Percentiles rank a stretch among this genome's conserved stretches.
Conservation (phyloP, 2,329 filamentous ascomycete genomes). For the Trichoderma sp. region DNA sequence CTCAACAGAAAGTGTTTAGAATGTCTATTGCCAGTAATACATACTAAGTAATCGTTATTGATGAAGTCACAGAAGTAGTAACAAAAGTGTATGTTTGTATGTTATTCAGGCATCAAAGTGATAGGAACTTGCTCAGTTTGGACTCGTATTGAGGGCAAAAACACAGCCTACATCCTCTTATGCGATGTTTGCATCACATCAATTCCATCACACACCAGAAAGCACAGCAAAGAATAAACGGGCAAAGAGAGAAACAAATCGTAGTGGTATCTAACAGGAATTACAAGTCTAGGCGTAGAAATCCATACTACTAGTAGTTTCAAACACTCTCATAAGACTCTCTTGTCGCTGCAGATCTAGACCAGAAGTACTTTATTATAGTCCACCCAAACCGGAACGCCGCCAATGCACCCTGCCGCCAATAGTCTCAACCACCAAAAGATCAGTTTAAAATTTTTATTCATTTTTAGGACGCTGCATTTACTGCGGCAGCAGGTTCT, state of each 20-base stretch:
- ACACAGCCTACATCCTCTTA: background rate
- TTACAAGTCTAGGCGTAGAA: constrained; percentile 25
- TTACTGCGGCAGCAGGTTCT: constrained; percentile 64
- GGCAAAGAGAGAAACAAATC: constrained; percentile 9
- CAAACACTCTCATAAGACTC: constrained; percentile 31
- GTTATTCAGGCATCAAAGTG: background rate
- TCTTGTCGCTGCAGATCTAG: constrained; percentile 43
- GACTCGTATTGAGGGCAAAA: background rate
- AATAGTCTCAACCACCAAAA: constrained; percentile 31
- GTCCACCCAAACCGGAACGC: constrained; percentile 48
- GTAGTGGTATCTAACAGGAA: constrained; percentile 25
- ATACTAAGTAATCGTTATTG: too few species aligned
- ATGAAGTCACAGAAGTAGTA: too few species aligned
- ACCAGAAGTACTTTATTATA: constrained; percentile 45
- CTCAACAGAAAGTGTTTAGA: background rate
- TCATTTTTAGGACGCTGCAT: background rate
- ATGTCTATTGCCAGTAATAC: background rate
- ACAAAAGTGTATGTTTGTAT: background rate
- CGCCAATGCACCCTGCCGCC: constrained; percentile 46
- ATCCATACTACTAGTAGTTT: constrained; percentile 8
- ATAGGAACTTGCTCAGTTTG: background rate
- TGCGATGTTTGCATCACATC: background rate
- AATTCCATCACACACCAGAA: background rate
- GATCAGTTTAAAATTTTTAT: constrained; percentile 16
- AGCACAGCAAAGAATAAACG: background rate